Conservation (phyloP, 2,329 filamentous ascomycete species). For the Drechslera avenae region DNA sequence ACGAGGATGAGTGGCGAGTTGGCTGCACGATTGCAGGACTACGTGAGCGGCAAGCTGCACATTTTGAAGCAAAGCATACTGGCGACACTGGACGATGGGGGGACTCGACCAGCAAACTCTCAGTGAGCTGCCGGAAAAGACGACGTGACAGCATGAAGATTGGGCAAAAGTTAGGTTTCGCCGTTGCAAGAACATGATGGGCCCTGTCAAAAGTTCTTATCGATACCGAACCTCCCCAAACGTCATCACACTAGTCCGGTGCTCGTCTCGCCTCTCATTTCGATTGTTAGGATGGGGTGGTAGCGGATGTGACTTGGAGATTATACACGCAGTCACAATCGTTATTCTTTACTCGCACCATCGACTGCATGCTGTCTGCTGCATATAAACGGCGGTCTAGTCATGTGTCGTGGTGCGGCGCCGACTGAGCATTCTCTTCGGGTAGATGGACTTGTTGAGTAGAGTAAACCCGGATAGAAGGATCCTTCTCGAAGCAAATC, state of each 20-base stretch:
- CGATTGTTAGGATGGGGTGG: no score
- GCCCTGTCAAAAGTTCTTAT: constrained; percentile 8
- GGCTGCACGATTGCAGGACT: constrained; percentile 5
- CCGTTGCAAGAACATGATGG: constrained; percentile 2
- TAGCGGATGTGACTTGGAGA: no score
- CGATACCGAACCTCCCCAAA: constrained; percentile 9
- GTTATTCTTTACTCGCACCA: no score
- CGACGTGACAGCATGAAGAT: constrained; percentile 46
- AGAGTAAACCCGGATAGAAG: no score
- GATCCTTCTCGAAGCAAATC: no score
- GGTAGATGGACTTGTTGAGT: no score
- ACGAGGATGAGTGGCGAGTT: constrained; percentile 49
- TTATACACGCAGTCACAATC: no score
- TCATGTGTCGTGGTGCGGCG: no score
- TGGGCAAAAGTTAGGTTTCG: constrained; percentile 10
- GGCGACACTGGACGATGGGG: constrained; percentile 1
- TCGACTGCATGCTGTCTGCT: no score
- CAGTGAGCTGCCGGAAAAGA: constrained; percentile 44
- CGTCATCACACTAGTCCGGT: not conserved
- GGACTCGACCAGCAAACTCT: constrained; percentile 38
- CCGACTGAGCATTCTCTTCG: constrained; percentile 31
- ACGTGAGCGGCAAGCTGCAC: constrained; percentile 13
- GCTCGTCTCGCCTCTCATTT: no score
- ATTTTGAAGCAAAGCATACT: constrained; percentile 23
- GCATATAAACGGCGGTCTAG: no score